Base-by-base conservation (phyloP, 306 rosid genomes). In the Alnus rubra region DNA sequence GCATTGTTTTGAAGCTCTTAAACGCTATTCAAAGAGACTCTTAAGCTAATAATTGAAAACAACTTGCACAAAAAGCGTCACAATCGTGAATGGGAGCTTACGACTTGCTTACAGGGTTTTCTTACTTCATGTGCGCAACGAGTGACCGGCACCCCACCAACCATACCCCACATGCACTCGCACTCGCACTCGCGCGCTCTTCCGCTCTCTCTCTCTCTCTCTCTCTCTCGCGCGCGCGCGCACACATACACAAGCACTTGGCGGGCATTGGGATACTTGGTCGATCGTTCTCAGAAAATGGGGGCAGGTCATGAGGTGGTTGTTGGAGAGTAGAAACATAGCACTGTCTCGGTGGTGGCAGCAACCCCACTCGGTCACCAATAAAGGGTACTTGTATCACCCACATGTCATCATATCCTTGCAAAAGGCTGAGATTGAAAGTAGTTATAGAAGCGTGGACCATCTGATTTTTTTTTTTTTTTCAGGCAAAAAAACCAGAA, bases 61-160 rank as follows among this genome's bases (percentile, higher is more conserved):
- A 23, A 23, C 28, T 23, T 23, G 28, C 28, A 23, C 8, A 30
- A 49, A 49, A 2, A 19, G 48, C 48, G 79, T 84, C 76, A 45
- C 68, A 73, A 77, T 84, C 76, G 78, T 64, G 76, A 84, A 82
- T 80, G 85, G 76, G 67, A 79, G 76, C 79, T 82, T 69, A 64
- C 68, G 83, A 84, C 85, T 82, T 71, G 54, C 62, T 81, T 33
- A 58, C 53, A 37, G 44, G 81, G 69, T 74, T 87, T 86, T 81
- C 83, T 82, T 55, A 53, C 78, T 59, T 76, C 73, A 79, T 80
- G 87, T 71, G 90, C 80, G 44, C 82, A 83, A 86, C 90, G 92
- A 82, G 93, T 80, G 86, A 92, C 88, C 88, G 69, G 89, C 84
- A 80, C 81, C 62, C 45, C 82, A 92, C 96, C 97, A 86, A 89